Percentiles rank a stretch among this genome's conserved stretches.
These are phyloP conservation scores for Coemansia javaensis DNA, from an alignment of 192 early-diverging fungal genomes.

Conservation along the genomic window DNA sequence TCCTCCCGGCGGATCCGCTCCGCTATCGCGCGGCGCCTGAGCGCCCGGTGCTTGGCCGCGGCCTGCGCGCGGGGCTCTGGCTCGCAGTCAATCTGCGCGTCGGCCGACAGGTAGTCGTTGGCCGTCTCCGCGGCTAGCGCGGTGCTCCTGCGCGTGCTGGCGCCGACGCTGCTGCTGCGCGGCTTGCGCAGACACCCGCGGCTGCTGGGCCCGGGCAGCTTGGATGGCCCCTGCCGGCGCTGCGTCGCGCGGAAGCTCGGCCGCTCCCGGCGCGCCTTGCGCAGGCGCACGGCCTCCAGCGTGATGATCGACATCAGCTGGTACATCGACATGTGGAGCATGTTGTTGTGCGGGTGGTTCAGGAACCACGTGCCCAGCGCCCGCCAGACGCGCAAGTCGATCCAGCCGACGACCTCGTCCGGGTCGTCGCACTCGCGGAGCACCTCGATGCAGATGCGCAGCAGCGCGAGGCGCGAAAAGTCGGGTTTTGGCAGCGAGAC, in stretches of 20 bases:
- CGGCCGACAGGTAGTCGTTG: constrained; percentile 6
- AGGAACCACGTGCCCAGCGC: constrained; percentile 44
- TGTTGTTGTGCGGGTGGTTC: constrained; percentile 51
- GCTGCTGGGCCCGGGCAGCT: background rate
- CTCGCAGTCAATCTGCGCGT: background rate
- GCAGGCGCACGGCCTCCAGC: constrained; percentile 38
- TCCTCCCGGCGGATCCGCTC: constrained; percentile 43
- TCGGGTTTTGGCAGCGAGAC: constrained; percentile 39
- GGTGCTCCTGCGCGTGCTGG: background rate
- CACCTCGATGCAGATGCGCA: constrained; percentile 39
- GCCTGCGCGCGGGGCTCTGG: constrained; percentile 5
- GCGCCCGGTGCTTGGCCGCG: constrained; percentile 19
- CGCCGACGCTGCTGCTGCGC: background rate
- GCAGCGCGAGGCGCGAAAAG: constrained; percentile 27
- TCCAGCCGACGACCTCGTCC: constrained; percentile 45
- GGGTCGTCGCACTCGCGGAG: constrained; percentile 38
- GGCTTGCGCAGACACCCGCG: background rate
- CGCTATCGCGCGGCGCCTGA: constrained; percentile 26
- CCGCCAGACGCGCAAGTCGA: constrained; percentile 49
- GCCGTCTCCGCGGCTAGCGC: background rate
- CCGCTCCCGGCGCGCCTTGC: constrained; percentile 16
- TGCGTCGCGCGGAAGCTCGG: background rate
- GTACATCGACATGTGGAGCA: constrained; percentile 37
- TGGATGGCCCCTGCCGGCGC: background rate
- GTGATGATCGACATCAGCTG: constrained; percentile 37